Evolutionary conservation across 148 eudicot species (phyloP).

Genomic region (Cornus florida): DNA sequence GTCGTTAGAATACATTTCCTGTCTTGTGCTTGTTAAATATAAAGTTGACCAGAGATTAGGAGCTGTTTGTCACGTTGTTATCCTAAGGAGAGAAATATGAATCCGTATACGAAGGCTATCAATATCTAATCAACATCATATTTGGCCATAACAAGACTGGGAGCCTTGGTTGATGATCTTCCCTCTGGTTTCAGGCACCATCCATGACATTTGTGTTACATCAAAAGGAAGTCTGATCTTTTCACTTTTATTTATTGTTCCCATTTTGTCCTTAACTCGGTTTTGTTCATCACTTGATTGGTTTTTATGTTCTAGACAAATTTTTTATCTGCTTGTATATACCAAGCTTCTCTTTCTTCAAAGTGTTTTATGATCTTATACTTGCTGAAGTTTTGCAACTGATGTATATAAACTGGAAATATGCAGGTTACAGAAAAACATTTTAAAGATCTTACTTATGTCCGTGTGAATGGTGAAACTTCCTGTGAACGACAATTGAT

Average conservation of each 20-base stretch:
- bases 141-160: background rate
- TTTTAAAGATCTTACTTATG: constrained; percentile 68
- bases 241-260: background rate
- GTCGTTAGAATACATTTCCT: background rate
- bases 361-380: no score
- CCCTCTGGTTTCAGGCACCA: background rate
- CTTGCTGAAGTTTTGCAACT: constrained; percentile 16
- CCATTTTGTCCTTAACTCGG: background rate
- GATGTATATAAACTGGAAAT: constrained; percentile 9
- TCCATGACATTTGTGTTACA: background rate
- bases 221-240: background rate
- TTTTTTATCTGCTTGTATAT: background rate
- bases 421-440: constrained; percentile 72
- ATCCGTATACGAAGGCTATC: background rate
- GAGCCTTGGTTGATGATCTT: background rate
- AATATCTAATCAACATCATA: background rate
- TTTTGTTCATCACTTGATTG: background rate
- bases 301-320: background rate
- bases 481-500: constrained; percentile 54
- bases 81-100: background rate
- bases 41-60: background rate
- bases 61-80: background rate
- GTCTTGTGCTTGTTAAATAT: background rate
- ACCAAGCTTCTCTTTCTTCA: background rate
- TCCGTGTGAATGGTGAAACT: constrained; percentile 55